Percentiles rank a stretch among this genome's conserved stretches.
Evolutionary conservation across 2,329 filamentous ascomycete species (phyloP).

Genomic region (Diplodia seriata): DNA sequence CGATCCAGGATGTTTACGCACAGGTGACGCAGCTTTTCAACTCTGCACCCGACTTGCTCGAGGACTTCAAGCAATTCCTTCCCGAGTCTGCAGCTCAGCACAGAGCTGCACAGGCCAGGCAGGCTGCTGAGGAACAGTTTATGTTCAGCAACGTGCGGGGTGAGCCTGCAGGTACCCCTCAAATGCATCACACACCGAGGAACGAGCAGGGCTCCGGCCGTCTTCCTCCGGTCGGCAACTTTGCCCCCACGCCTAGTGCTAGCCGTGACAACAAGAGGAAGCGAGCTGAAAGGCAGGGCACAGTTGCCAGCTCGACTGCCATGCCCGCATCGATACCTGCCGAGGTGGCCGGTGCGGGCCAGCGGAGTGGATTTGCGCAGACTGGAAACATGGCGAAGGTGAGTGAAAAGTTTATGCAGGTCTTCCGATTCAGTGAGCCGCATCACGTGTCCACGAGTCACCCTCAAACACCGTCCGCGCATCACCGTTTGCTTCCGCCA

Average conservation of each 20-base stretch:
- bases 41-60: slow-evolving; percentile 88
- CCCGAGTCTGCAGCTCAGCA: slow-evolving; percentile 81
- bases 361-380: slow-evolving; percentile 41
- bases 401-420: slow-evolving; percentile 30
- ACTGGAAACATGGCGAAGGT: slow-evolving; percentile 44
- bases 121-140: slow-evolving; percentile 71
- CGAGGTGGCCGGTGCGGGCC: slow-evolving; percentile 40
- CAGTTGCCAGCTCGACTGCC: slow-evolving; percentile 52
- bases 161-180: slow-evolving; percentile 56
- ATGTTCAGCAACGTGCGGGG: slow-evolving; percentile 69
- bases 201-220: slow-evolving; percentile 47
- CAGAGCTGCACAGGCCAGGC: slow-evolving; percentile 57
- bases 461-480: neutral
- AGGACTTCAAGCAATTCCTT: slow-evolving; percentile 98
- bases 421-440: neutral
- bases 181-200: slow-evolving; percentile 57
- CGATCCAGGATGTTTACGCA: slow-evolving; percentile 96
- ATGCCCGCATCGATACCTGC: slow-evolving; percentile 44
- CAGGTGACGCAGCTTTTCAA: slow-evolving; percentile 96
- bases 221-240: slow-evolving; percentile 93
- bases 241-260: slow-evolving; percentile 82
- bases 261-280: slow-evolving; percentile 88
- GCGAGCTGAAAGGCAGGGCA: slow-evolving; percentile 68
- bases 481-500: neutral
- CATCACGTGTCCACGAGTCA: slow-evolving; percentile 17